phyloP scores from a whole-genome alignment of 2,329 filamentous ascomycete species.

The Claviceps sp. region DNA sequence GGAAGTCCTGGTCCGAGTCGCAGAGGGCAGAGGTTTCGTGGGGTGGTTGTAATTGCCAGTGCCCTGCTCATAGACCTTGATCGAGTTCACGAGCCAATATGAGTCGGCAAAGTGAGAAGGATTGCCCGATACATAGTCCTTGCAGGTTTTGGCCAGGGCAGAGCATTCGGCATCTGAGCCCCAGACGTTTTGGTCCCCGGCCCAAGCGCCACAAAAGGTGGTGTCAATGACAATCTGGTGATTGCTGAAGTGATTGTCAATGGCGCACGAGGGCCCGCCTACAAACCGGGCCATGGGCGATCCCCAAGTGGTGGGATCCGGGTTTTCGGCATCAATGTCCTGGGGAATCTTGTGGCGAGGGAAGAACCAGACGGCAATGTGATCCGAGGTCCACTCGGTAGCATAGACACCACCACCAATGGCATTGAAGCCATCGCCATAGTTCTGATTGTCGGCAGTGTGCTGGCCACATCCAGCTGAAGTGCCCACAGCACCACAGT shows the following conservation, averaged over 20 bases:
- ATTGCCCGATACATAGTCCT: conserved; percentile 58
- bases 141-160: conserved; percentile 49
- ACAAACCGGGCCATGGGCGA: conserved; percentile 54
- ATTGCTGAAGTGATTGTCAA: conserved; percentile 53
- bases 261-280: conserved; percentile 54
- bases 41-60: background rate
- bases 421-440: conserved; percentile 58
- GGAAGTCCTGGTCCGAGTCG: background rate
- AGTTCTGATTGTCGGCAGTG: conserved; percentile 38
- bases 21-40: background rate
- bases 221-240: conserved; percentile 73
- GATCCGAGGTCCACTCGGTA: conserved; percentile 59
- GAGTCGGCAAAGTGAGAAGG: conserved; percentile 56
- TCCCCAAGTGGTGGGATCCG: conserved; percentile 57
- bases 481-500: conserved; percentile 44
- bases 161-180: conserved; percentile 40
- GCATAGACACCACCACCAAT: conserved; percentile 58
- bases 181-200: conserved; percentile 51
- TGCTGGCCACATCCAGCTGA: conserved; percentile 47
- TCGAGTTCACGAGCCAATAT: conserved; percentile 64
- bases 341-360: conserved; percentile 48
- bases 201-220: conserved; percentile 82
- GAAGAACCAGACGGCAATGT: conserved; percentile 77
- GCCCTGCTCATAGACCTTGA: conserved; percentile 43
- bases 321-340: conserved; percentile 45